Evolutionary conservation across 768 basidiomycete species (phyloP), one percentile per base, ranked within the genome.

Genomic region (Daedaleopsis nitida): DNA sequence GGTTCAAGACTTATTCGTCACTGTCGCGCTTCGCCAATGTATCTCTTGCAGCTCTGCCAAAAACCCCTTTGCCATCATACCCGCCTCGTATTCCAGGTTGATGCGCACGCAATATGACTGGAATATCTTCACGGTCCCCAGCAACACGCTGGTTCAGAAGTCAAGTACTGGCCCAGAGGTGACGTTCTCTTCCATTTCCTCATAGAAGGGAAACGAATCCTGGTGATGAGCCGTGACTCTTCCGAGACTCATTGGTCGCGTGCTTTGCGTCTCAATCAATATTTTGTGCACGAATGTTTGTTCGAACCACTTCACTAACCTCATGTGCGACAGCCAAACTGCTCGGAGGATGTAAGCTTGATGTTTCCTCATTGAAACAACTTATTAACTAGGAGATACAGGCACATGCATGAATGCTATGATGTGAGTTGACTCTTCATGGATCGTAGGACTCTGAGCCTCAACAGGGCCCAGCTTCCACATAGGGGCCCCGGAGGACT

Each of bases 81-180:
- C 64, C 1, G 51, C 63, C 2, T 61, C 57, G 7, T 73, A 59
- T 50, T 17, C 37, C 8, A 24, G 69, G 10, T 68, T 89, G 14
- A 82, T 83, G 59, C 70, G 73, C 54, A 71, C 78, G 3, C 75
- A 77, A 47, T 78, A 83, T 68, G 82, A 84, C 34, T 88, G 83
- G 68, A 70, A 78, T 37, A 60, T 90, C 27, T 78, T 73, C 60
- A 89, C 89, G 0, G 82, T 82, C 19, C 81, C 85, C 88, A 89
- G 66, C 59, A 65, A 6, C 72, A 80, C 61, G 83, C 83, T 2
- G 76, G 74, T 37, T 78, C 79, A 19, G 76, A 75, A 66, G 76
- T 73, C 61, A 76, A 79, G 39, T 86, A 77, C 57, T 90, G 86
- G 85, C 89, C 89, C 0, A 76, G 89, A 75, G 89, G 88, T 87